Base-by-base conservation (phyloP, 805 yeast genomes). In the Suhomyces canberraensis region DNA sequence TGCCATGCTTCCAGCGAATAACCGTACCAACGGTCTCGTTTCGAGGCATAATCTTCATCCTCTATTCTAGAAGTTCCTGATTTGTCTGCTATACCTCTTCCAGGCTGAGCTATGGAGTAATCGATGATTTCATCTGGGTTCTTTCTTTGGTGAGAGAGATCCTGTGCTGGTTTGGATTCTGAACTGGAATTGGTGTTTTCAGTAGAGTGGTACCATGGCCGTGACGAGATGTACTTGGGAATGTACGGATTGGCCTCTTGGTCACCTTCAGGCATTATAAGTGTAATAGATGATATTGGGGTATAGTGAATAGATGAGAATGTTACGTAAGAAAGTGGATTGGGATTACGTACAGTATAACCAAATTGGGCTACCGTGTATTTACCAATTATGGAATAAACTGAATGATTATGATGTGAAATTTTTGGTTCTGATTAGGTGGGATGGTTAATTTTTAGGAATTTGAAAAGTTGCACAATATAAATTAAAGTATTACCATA, bases 11-110 rank as follows among this genome's bases (percentile, higher is more conserved):
- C 64, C 1, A 76, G 69, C 31, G 82, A 79, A 52, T 78, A 84
- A 0, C 95, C 95, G 51, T 75, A 83, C 95, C 93, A 86, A 40
- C 87, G 67, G 58, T 86, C 95, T 40, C 89, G 62, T 44, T 81
- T 82, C 8, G 80, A 73, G 49, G 84, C 95, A 72, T 79, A 86
- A 31, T 71, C 74, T 18, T 58, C 62, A 2, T 52, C 61, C 33
- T 50, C 57, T 31, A 46, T 58, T 32, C 31, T 41, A n/a, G 19
- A 16, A 9, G 13, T 11, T 8, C 17, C 26, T 11, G 47, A 52
- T 19, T 61, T 66, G 58, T 81, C 85, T 1, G 48, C 44, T 21
- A 81, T 80, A 6, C 88, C 88, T 1, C 45, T 35, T 0, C 88
- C 89, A 4, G 65, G 53, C 38, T 67, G 64, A 0, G 89, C 74